phyloP scores from a whole-genome alignment of 257 asterid genomes.

The Ilex aquifolium region DNA sequence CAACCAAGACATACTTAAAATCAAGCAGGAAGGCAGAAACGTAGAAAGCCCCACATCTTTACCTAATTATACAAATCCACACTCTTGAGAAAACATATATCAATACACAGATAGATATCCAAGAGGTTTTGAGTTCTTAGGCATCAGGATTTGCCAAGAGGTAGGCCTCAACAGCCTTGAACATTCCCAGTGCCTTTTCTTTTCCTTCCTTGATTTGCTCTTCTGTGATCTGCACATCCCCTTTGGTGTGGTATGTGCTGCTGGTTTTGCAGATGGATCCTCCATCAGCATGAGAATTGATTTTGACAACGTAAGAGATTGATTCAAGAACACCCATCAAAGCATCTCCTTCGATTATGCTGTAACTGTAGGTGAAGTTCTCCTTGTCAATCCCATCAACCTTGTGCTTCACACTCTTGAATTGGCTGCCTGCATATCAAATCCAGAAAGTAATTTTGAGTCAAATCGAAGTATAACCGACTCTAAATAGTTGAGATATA shows the following conservation, averaged over 20 bases:
- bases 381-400: slow-evolving; percentile 18
- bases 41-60: too few species aligned
- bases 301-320: slow-evolving; percentile 15
- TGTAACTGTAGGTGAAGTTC: slow-evolving; percentile 5
- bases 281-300: slow-evolving; percentile 18
- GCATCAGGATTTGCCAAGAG: slow-evolving; percentile 13
- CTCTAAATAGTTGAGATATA: too few species aligned
- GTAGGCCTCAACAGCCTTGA: slow-evolving; percentile 19
- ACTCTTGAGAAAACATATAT: too few species aligned
- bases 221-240: slow-evolving; percentile 13
- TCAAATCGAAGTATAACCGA: too few species aligned
- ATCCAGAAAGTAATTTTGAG: too few species aligned
- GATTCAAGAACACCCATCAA: slow-evolving; percentile 15
- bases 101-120: too few species aligned
- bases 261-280: slow-evolving; percentile 12
- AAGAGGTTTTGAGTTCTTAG: background rate
- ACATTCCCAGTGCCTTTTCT: slow-evolving; percentile 6
- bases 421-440: background rate
- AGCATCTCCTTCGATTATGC: slow-evolving; percentile 17
- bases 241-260: slow-evolving; percentile 8
- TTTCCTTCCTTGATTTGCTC: slow-evolving; percentile 19
- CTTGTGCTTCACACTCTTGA: slow-evolving; percentile 18
- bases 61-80: too few species aligned
- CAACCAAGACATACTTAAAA: too few species aligned
- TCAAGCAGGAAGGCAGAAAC: too few species aligned